Base-by-base conservation (phyloP, 208 protist species). In the Vickermania spadyakhi region DNA sequence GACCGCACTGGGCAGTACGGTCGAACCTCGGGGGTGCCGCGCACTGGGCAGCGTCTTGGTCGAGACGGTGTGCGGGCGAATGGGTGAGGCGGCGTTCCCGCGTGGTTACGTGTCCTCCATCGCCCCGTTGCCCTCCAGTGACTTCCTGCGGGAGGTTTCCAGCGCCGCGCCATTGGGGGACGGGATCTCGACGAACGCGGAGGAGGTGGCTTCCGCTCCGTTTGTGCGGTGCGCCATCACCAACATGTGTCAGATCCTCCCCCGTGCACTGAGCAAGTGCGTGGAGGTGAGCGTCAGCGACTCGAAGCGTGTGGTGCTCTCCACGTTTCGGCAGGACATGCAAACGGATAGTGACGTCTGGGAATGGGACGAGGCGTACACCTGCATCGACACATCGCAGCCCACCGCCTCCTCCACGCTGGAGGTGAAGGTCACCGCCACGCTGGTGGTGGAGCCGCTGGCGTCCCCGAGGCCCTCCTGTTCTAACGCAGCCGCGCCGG, bases 141-240 rank as follows among this genome's bases (percentile, higher is more conserved):
- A 45, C 36, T 45, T 45, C 18, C 36, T 45, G 36, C 36, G 7
- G 11, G 36, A 18, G 11, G 18, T 18, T 7, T 45, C 36, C 36
- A 45, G 36, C 36, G 7, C 36, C 18, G 36, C 18, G 7, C 11
- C 11, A 18, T 7, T 18, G 36, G 11, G 7, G 36, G 36, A 45
- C 36, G 11, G 11, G 36, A 18, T 18, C 18, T 7, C 36, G 36
- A 18, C 11, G 36, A 18, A 55, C 3, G 21, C n/a, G 2, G 3
- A 5, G 28, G 22, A 31, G 30, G 52, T 60, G 2, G 62, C 54
- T 28, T 52, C 25, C 29, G 25, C 68, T n/a, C 28, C 76, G 0
- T 72, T 71, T 28, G 73, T 87, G 27, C 66, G 81, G 53, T 42
- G 86, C 28, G 72, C 75, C 52, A 59, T 91, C 13, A 86, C 80